Evolutionary conservation across 1,139 yeast species (phyloP).

Genomic region (Hyphopichia wangnamkhiaoensis): DNA sequence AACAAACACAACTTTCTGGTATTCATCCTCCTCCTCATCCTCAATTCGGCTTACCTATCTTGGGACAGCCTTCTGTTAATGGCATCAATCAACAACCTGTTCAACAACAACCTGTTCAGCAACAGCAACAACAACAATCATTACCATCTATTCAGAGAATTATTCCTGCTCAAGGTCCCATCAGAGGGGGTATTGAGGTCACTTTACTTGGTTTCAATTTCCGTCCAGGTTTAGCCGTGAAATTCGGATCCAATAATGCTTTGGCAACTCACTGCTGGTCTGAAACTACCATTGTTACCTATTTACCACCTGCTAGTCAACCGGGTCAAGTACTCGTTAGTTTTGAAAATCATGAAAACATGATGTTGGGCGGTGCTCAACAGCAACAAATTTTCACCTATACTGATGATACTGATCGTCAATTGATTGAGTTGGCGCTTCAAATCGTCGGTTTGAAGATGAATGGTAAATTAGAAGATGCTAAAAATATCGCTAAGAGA

Average conservation of each 20-base stretch:
- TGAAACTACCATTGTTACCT: conserved; percentile 88
- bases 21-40: conserved; percentile 7
- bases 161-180: conserved; percentile 93
- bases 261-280: conserved; percentile 96
- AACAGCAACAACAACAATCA: conserved; percentile 17
- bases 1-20: conserved; percentile 7
- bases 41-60: conserved; percentile 16
- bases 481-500: conserved; percentile 83
- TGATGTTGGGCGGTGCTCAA: conserved; percentile 31
- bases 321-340: conserved; percentile 93
- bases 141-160: conserved; percentile 74
- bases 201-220: conserved; percentile 86
- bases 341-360: conserved; percentile 54
- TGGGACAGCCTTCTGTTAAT: conserved; percentile 13
- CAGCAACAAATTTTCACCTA: conserved; percentile 75
- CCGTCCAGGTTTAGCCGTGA: conserved; percentile 76
- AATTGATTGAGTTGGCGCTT: conserved; percentile 85
- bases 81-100: conserved; percentile 5
- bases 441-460: conserved; percentile 93
- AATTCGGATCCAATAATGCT: conserved; percentile 83
- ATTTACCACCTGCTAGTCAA: conserved; percentile 82
- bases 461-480: conserved; percentile 93
- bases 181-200: conserved; percentile 93
- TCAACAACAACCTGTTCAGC: conserved; percentile 9
- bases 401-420: conserved; percentile 90